Conservation (phyloP, 2,329 filamentous ascomycete species). For the Fusarium avenaceum region DNA sequence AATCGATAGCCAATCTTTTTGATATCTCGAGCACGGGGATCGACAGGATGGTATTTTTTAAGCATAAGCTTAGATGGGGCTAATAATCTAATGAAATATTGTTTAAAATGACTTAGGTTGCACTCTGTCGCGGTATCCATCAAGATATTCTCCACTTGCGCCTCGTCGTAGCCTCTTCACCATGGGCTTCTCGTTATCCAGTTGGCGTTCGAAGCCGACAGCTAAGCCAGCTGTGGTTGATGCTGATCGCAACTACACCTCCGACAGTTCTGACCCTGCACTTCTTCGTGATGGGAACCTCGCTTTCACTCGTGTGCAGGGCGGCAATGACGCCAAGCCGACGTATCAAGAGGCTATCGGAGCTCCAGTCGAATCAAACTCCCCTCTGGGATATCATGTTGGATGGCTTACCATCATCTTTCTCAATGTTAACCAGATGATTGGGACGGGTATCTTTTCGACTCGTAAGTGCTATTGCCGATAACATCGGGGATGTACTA, state of each 20-base stretch:
- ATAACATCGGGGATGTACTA: background rate
- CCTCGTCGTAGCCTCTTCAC: background rate
- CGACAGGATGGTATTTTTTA: constrained; percentile 1
- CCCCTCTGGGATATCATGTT: constrained; percentile 71
- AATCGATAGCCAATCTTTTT: constrained; percentile 16
- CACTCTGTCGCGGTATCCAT: background rate
- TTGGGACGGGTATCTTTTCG: constrained; percentile 73
- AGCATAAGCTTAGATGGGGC: too few relatives aligned
- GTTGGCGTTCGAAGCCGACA: background rate
- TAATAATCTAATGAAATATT: background rate
- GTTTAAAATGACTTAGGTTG: background rate
- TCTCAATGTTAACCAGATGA: constrained; percentile 73
- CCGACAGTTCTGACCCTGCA: constrained; percentile 23
- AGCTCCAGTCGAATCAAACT: constrained; percentile 70
- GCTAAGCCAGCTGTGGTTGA: constrained; percentile 7
- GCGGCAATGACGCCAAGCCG: constrained; percentile 62
- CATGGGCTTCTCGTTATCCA: constrained; percentile 12
- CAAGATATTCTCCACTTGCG: background rate
- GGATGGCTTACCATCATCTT: constrained; percentile 69
- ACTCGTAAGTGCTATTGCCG: constrained; percentile 56
- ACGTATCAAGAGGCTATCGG: constrained; percentile 71
- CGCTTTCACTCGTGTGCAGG: constrained; percentile 47
- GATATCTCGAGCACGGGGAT: background rate
- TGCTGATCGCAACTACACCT: constrained; percentile 57
- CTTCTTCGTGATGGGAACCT: constrained; percentile 41